These are phyloP conservation scores for Actinidia polygama DNA, from an alignment of 179 eudicot species.

Conservation along the genomic window DNA sequence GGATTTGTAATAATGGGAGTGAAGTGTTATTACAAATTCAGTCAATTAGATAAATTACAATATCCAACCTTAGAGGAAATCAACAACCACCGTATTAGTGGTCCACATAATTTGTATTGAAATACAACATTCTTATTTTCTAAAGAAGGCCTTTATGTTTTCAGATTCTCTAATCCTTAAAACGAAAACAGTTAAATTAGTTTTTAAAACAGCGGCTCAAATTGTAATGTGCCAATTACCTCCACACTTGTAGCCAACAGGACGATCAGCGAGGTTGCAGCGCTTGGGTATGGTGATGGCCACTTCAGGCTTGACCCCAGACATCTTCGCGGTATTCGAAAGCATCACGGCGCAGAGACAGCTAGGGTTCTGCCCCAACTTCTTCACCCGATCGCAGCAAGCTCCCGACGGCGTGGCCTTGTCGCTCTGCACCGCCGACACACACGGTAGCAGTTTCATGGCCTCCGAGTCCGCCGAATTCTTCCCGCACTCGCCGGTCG, in stretches of 20 bases:
- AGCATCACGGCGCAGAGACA: constrained; percentile 81
- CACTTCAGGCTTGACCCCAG: constrained; percentile 61
- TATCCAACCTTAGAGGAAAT: no score
- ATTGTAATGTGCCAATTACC: constrained; percentile 32
- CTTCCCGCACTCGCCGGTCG: constrained; percentile 54
- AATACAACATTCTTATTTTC: no score
- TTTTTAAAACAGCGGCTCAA: no score
- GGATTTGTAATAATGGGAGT: no score
- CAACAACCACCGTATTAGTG: no score
- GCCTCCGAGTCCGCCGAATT: constrained; percentile 55
- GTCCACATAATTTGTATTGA: no score
- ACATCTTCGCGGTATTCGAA: constrained; percentile 54
- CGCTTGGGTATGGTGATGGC: constrained; percentile 70
- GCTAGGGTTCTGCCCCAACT: constrained; percentile 52
- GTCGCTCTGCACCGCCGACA: constrained; percentile 44
- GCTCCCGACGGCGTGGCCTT: constrained; percentile 33
- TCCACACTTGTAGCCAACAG: constrained; percentile 73
- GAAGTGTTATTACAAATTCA: no score
- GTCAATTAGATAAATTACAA: no score
- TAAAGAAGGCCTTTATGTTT: no score
- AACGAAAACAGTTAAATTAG: no score
- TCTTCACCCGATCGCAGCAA: constrained; percentile 58
- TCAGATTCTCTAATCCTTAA: no score
- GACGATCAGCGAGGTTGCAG: constrained; percentile 64
- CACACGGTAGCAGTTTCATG: constrained; percentile 56